Evolutionary conservation across 75 land plant species (phyloP), one percentile per base, ranked within the genome.

Genomic region (Picea glauca): DNA sequence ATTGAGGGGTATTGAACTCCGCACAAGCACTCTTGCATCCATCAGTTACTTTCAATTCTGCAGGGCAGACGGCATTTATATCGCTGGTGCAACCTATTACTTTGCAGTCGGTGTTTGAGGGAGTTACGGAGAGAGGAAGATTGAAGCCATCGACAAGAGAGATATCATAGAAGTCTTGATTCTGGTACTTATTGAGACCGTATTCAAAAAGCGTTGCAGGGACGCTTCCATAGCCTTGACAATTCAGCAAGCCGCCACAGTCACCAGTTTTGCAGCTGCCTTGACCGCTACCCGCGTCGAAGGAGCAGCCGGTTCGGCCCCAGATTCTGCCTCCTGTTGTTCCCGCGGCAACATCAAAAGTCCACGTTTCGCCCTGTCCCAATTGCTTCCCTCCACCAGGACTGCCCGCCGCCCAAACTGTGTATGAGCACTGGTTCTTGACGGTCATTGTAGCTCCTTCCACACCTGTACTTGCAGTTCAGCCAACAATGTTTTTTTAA

Each of bases 261-360:
- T 93, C 95, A 3, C 83, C 95, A 0, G 91, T 87, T 9, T 63
- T 77, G 82, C 95, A 93, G 6, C 72, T 65, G 72, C 83, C 80
- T 14, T n/a, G 26, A 13, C 90, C 83, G 4, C 18, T 14, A 31
- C 26, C 26, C 26, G 73, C 13, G 74, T 84, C 79, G 62, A 84
- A 78, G 77, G 46, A 50, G 83, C 96, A 93, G 72, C 79, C 78
- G 32, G 91, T 86, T 40, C 93, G 79, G 32, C 83, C 94, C 94
- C 96, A 90, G 67, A 93, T 58, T 0, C 93, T 82, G 74, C 90
- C 96, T 2, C 82, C 30, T 5, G 70, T 66, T 66, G 70, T 66
- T 58, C 86, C 88, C 65, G 32, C 80, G 4, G 70, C 1, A 30
- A 66, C 38, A 9, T 33, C 38, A 30, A 66, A 23, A 14, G 13